Percentiles rank a stretch among this genome's conserved stretches.
These are phyloP conservation scores for Debaryomyces subglobosus DNA, from an alignment of 1,139 yeast genomes.

Conservation along the genomic window DNA sequence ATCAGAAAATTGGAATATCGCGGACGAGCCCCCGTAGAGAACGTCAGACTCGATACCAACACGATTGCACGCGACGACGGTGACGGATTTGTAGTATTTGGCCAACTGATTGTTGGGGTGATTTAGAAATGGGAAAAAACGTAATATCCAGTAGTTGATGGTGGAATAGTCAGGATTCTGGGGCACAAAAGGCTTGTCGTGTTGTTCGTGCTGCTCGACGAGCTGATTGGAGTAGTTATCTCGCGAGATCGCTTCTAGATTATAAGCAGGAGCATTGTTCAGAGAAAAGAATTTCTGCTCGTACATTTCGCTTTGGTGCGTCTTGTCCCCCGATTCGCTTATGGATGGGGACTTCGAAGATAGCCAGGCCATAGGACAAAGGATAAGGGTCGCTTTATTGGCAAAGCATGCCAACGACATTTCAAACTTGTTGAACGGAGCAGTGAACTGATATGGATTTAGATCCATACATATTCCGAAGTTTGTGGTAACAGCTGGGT, in stretches of 20 bases:
- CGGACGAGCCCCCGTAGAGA: constrained; percentile 73
- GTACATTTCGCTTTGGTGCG: constrained; percentile 13
- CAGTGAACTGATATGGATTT: constrained; percentile 81
- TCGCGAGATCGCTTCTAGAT: constrained; percentile 3
- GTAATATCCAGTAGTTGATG: constrained; percentile 65
- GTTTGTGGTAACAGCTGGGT: constrained; percentile 39
- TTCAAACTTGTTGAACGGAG: constrained; percentile 77
- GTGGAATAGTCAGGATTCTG: constrained; percentile 29
- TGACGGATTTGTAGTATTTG: constrained; percentile 28
- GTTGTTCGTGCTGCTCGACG: constrained; percentile 7
- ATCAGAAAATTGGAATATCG: constrained; percentile 52
- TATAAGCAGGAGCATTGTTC: not conserved
- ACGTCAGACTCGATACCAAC: constrained; percentile 73
- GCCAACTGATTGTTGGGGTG: constrained; percentile 38
- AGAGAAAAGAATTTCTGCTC: constrained; percentile 7
- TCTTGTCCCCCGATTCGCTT: constrained; percentile 19
- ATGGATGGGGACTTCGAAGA: constrained; percentile 55
- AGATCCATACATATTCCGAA: constrained; percentile 96
- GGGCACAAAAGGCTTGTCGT: constrained; percentile 17
- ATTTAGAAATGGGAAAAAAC: constrained; percentile 65
- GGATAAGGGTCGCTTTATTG: constrained; percentile 54
- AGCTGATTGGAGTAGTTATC: constrained; percentile 4
- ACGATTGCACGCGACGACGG: constrained; percentile 65
- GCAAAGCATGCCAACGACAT: constrained; percentile 59
- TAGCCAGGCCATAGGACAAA: constrained; percentile 92